Conservation (phyloP, 2,329 filamentous ascomycete genomes). For the Venturiaceae sp. region DNA sequence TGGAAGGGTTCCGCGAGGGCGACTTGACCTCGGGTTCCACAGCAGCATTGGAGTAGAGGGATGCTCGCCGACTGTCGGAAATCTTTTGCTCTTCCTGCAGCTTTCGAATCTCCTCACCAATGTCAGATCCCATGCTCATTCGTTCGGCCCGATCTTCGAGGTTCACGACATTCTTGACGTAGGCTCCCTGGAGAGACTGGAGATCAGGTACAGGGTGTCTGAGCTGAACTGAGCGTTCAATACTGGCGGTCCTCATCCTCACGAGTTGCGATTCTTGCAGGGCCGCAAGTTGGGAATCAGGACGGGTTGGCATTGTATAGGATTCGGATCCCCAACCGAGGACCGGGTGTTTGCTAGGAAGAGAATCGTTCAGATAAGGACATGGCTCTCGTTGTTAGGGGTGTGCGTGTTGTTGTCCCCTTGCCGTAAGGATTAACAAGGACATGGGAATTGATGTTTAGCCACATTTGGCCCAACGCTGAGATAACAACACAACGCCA, state of each 20-base stretch:
- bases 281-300: not conserved
- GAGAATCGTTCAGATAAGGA: too few relatives aligned
- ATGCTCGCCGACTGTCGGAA: slow-evolving; percentile 2
- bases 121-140: slow-evolving; percentile 61
- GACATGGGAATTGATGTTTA: too few relatives aligned
- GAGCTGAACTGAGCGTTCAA: slow-evolving; percentile 18
- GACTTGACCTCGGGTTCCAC: slow-evolving; percentile 16
- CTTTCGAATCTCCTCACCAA: slow-evolving; percentile 67
- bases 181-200: slow-evolving; percentile 51
- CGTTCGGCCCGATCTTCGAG: slow-evolving; percentile 69
- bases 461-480: too few relatives aligned
- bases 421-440: too few relatives aligned
- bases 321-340: not conserved
- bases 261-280: slow-evolving; percentile 3
- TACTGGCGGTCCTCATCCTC: slow-evolving; percentile 10
- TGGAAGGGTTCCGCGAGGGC: slow-evolving; percentile 30
- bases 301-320: not conserved
- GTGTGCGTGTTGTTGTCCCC: too few relatives aligned
- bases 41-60: slow-evolving; percentile 26
- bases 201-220: slow-evolving; percentile 54
- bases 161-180: slow-evolving; percentile 58
- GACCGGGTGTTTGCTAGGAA: not conserved
- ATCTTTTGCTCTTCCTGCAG: slow-evolving; percentile 59
- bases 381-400: too few relatives aligned
- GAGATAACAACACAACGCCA: too few relatives aligned